A percentile compares a stretch with the other conserved stretches of the same genome.
Conservation (phyloP, 208 protist species). For the Trichomonas gallinae region DNA sequence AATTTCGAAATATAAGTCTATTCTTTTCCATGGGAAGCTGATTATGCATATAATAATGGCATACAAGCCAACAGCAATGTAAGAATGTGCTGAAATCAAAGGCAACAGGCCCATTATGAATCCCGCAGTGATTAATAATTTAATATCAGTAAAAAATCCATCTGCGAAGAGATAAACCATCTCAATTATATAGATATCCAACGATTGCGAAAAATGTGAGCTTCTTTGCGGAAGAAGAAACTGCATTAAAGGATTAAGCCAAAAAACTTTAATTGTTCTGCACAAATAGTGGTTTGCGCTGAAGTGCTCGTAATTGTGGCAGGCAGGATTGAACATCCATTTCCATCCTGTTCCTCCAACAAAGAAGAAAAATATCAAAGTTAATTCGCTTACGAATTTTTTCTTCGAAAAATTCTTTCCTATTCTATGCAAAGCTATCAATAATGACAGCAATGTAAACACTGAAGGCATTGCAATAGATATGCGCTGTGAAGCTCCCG, state of each 20-base stretch:
- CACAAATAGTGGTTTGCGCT: background rate
- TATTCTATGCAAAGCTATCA: background rate
- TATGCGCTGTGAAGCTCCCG: background rate
- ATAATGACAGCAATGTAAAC: background rate
- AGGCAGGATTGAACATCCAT: background rate
- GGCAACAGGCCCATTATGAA: background rate
- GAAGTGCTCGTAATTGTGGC: background rate
- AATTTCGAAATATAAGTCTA: background rate
- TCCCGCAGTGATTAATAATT: background rate
- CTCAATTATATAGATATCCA: background rate
- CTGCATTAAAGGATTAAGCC: background rate
- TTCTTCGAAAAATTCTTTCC: background rate
- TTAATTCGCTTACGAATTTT: background rate
- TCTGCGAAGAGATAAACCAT: background rate
- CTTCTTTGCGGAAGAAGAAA: background rate
- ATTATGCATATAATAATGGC: background rate
- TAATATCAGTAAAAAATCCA: background rate
- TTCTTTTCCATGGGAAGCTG: background rate
- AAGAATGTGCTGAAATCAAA: slow-evolving; percentile 6
- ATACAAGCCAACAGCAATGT: background rate
- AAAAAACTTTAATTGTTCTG: background rate
- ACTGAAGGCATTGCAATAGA: background rate
- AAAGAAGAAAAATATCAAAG: background rate
- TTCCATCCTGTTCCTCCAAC: background rate
- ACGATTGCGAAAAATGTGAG: background rate